phyloP scores from a whole-genome alignment of 139 green algal genomes.

The Volvox africanus region DNA sequence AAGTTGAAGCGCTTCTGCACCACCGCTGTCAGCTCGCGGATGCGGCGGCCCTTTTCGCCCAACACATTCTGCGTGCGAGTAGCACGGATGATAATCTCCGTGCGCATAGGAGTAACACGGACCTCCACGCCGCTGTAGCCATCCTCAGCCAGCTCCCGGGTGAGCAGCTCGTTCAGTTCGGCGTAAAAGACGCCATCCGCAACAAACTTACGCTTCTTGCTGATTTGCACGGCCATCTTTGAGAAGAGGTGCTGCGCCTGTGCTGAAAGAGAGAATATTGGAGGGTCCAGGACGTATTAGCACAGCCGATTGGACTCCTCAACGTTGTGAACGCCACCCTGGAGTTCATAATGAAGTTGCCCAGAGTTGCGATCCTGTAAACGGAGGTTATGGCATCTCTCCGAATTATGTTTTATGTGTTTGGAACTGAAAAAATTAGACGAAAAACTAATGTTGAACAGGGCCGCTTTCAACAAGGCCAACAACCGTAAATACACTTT shows the following conservation, averaged over 20 bases:
- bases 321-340: too few relatives aligned
- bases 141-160: constrained; percentile 94
- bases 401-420: too few relatives aligned
- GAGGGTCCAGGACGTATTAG: too few relatives aligned
- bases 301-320: too few relatives aligned
- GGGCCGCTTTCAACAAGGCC: too few relatives aligned
- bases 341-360: too few relatives aligned
- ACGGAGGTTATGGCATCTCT: too few relatives aligned
- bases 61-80: constrained; percentile 99
- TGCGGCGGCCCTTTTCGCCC: constrained; percentile 97
- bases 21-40: constrained; percentile 97
- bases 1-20: constrained; percentile 99
- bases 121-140: constrained; percentile 99
- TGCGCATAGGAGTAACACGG: constrained; percentile 96
- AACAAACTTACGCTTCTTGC: constrained; percentile 90
- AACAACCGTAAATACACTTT: too few relatives aligned
- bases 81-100: constrained; percentile 99
- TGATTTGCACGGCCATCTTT: constrained; percentile 62
- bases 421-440: too few relatives aligned
- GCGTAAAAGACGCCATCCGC: constrained; percentile 99
- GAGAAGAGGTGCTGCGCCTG: neutral
- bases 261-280: constrained; percentile 3
- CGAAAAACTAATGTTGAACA: too few relatives aligned
- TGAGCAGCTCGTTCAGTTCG: constrained; percentile 99
- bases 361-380: too few relatives aligned